A percentile compares a stretch with the other conserved stretches of the same genome.
Conservation (phyloP, 306 rosid genomes). For the Ormosia semicastrata region DNA sequence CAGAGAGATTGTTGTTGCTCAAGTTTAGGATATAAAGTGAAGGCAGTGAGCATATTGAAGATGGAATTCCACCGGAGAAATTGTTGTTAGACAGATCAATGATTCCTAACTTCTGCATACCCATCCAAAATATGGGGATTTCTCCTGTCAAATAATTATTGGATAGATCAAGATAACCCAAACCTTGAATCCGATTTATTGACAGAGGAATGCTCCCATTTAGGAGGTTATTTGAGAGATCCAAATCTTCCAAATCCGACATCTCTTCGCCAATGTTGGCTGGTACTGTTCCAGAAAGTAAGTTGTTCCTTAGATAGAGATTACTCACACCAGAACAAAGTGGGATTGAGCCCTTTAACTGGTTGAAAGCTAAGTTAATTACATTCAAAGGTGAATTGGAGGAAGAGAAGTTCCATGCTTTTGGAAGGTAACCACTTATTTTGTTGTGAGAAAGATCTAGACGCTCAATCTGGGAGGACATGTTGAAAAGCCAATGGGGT, state of each 20-base stretch:
- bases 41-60: constrained; percentile 1
- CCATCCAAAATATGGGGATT: constrained; percentile 22
- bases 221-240: constrained; percentile 22
- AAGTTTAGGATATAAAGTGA: background rate
- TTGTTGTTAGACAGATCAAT: constrained; percentile 1
- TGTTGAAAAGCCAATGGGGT: constrained; percentile 10
- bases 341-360: background rate
- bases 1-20: background rate
- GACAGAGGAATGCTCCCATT: background rate
- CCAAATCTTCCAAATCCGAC: background rate
- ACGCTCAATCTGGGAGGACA: background rate
- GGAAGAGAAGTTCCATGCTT: background rate
- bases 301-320: constrained; percentile 9
- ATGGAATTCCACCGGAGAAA: constrained; percentile 13
- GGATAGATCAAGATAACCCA: background rate
- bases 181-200: background rate
- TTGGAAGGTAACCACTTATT: constrained; percentile 17
- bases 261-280: background rate
- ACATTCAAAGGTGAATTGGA: background rate
- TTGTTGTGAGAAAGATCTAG: constrained; percentile 23
- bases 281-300: background rate
- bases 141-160: background rate
- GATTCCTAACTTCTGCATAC: background rate
- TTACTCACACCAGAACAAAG: background rate
- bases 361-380: background rate